Evolutionary conservation across 345 rosid species (phyloP), one percentile per base, ranked within the genome.

Genomic region (Microthlaspi erraticum): DNA sequence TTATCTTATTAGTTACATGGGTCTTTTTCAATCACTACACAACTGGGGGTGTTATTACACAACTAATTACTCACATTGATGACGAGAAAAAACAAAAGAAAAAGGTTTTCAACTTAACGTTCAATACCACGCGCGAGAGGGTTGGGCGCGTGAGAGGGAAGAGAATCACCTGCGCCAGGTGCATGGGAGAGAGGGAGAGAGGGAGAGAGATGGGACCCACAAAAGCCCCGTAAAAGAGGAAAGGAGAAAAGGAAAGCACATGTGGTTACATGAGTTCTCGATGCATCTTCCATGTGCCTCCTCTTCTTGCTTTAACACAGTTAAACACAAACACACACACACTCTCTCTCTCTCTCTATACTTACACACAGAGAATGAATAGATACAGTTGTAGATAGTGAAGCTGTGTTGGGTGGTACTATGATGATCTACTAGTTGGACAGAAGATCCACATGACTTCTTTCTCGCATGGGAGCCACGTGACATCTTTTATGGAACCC

Each of bases 201-300:
- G n/a, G 32, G 58, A 23, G 41, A 37, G 52, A 64, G 51, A 49
- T 6, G 66, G 68, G 69, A 26, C 34, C 64, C 50, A 74, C 58
- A 52, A 48, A 68, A 74, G 68, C 55, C 54, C 78, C 45, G 63
- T 41, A 44, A 68, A 68, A 53, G 55, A 45, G 73, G 69, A 74
- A 67, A 74, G 60, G 63, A 60, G 60, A 75, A 74, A 66, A 65
- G 13, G 73, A 74, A 74, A 75, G 74, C 70, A 68, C 79, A 75
- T 75, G 74, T 56, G 32, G 11, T 68, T 74, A 68, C 74, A 75
- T 68, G 79, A 75, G 49, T 29, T 44, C 74, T 75, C 45, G 4
- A 67, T 68, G 74, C 36, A 23, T 68, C 49, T 26, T 49, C 59
- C 73, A 74, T 67, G 73, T 74, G 78, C 68, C 26, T 51, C 64